phyloP scores from a whole-genome alignment of 2,329 filamentous ascomycete genomes.

The Lecanoromycetidae sp. region DNA sequence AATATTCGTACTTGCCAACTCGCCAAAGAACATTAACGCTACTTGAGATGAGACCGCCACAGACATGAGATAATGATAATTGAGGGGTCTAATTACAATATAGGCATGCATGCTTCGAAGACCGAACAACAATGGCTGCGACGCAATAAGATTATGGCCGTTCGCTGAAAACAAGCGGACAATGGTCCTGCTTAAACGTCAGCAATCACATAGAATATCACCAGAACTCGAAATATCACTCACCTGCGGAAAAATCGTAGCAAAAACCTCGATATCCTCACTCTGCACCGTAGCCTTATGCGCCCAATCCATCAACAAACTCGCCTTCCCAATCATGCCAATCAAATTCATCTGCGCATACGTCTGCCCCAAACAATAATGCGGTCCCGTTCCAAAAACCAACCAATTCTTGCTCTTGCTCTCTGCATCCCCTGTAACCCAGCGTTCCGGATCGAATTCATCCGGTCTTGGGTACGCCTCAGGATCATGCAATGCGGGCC shows the following conservation, averaged over 20 bases:
- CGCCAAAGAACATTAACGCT: too few relatives aligned
- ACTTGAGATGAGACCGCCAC: not conserved
- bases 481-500: slow-evolving; percentile 79
- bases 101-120: not conserved
- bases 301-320: slow-evolving; percentile 75
- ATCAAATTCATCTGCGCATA: slow-evolving; percentile 86
- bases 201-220: not conserved
- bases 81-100: not conserved
- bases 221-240: slow-evolving; percentile 25
- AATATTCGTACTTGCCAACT: too few relatives aligned
- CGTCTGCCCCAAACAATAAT: slow-evolving; percentile 90
- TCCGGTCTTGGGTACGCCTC: slow-evolving; percentile 88
- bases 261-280: slow-evolving; percentile 96
- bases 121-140: not conserved
- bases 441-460: slow-evolving; percentile 77
- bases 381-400: slow-evolving; percentile 88
- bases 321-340: slow-evolving; percentile 80
- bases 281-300: slow-evolving; percentile 73
- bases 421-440: slow-evolving; percentile 81
- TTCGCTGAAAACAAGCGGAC: slow-evolving; percentile 12
- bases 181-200: slow-evolving; percentile 12
- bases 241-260: slow-evolving; percentile 94
- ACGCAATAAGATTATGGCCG: not conserved
- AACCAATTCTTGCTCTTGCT: slow-evolving; percentile 91
- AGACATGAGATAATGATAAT: not conserved